Conservation (phyloP, 2,329 filamentous ascomycete species). For the Gyromitra esculenta region DNA sequence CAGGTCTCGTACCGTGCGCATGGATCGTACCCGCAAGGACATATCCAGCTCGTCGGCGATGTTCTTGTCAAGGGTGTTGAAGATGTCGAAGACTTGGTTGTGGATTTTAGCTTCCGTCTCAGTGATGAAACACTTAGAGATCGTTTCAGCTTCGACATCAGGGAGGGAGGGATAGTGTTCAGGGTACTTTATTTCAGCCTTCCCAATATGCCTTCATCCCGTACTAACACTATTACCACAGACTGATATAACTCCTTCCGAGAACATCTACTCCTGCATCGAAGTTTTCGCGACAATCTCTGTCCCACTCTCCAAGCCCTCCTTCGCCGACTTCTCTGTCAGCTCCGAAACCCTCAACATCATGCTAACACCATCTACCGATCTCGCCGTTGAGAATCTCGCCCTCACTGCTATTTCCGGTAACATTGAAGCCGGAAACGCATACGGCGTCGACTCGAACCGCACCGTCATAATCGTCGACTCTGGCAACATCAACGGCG, state of each 20-base stretch:
- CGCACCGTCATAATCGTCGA: conserved; percentile 3
- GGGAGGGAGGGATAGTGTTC: not conserved
- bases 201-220: not conserved
- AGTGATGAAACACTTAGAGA: conserved; percentile 12
- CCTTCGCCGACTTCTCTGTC: not conserved
- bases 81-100: not conserved
- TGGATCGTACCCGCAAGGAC: not conserved
- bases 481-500: conserved; percentile 30
- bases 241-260: conserved; percentile 10
- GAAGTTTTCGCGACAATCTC: conserved; percentile 30
- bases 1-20: not conserved
- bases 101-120: conserved; percentile 19
- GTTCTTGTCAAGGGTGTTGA: conserved; percentile 27
- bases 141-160: not conserved
- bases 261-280: conserved; percentile 14
- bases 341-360: conserved; percentile 19
- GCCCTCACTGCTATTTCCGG: conserved; percentile 11
- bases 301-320: conserved; percentile 29
- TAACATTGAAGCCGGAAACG: not conserved
- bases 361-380: conserved; percentile 14
- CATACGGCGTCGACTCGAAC: conserved; percentile 32
- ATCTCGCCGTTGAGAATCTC: conserved; percentile 11
- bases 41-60: conserved; percentile 11
- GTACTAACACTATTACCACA: not conserved
- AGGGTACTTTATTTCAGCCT: not conserved